Evolutionary conservation across 805 yeast species (phyloP), one percentile per base, ranked within the genome.

Genomic region (Kodamaea jinghongensis): DNA sequence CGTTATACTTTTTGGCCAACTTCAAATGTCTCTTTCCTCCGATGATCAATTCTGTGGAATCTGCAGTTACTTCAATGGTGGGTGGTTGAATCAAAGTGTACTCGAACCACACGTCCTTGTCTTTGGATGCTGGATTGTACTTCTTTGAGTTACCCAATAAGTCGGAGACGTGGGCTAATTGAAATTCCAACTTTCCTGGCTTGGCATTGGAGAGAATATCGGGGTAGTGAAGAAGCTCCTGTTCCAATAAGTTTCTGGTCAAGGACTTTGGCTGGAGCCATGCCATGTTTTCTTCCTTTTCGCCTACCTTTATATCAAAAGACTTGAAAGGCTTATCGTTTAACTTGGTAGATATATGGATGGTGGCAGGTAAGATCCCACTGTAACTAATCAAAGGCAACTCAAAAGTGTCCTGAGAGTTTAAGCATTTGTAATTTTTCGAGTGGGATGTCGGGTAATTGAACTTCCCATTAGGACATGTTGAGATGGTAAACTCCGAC

Each of bases 381-480:
- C 67, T 61, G 1, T 82, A 75, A 2, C 73, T 66, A 23, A 91
- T 70, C 15, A 68, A 55, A 0, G 75, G 75, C n/a, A 67, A 53
- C 12, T 51, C 49, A 35, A 71, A 46, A 10, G 58, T 47, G 15
- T 39, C 42, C 12, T 30, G 29, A 9, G 42, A 32, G 47, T 79
- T 86, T 4, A 80, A 63, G 65, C 98, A 93, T 47, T 75, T 71
- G 49, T 81, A 78, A 25, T 50, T 55, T 3, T 49, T 34, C 14
- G 49, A 41, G n/a, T 45, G 56, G 5, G 54, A 39, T 0, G 57
- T 53, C 0, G 74, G 68, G 17, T 67, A 61, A 2, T 46, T 49
- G 39, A 88, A 74, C 14, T 69, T 60, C 0, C 87, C 96, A 3
- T 65, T 66, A 1, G 99, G 99, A 58, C 99, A 91, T 31, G 70